These are phyloP conservation scores for Penicillium sclerotiorum DNA, from an alignment of 2,329 filamentous ascomycete genomes.

Conservation along the genomic window DNA sequence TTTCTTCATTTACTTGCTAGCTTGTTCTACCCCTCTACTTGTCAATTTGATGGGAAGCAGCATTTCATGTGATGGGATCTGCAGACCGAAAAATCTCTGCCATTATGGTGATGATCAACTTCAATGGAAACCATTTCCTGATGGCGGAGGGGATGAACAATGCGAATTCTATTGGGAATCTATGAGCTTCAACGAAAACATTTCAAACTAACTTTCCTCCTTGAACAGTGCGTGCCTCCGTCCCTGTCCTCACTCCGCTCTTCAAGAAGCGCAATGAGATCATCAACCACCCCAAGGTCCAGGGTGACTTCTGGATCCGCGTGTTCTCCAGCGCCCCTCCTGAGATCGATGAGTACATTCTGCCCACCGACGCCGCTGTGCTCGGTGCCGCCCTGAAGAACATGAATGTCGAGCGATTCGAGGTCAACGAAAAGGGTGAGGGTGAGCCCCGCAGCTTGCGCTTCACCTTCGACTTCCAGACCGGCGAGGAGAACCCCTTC, in stretches of 20 bases:
- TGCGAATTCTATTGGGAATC: neutral
- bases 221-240: conserved; percentile 69
- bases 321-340: conserved; percentile 84
- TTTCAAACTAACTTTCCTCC: neutral
- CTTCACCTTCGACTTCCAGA: conserved; percentile 74
- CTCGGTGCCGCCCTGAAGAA: conserved; percentile 69
- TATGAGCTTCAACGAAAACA: neutral
- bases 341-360: conserved; percentile 86
- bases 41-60: conserved; percentile 1
- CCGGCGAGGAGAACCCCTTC: conserved; percentile 68
- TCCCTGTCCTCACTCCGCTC: conserved; percentile 67
- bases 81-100: neutral
- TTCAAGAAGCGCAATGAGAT: conserved; percentile 75
- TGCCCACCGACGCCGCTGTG: conserved; percentile 71
- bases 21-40: neutral
- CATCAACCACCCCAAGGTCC: conserved; percentile 64
- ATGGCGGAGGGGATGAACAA: no score
- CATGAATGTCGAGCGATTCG: conserved; percentile 77
- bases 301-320: conserved; percentile 83
- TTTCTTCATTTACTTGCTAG: neutral
- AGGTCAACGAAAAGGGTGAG: conserved; percentile 61
- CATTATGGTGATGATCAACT: neutral
- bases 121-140: neutral
- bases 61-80: neutral
- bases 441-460: conserved; percentile 80